Percentiles rank a stretch among this genome's conserved stretches.
Evolutionary conservation across 768 basidiomycete species (phyloP).

Genomic region (Leccinum obscurum): DNA sequence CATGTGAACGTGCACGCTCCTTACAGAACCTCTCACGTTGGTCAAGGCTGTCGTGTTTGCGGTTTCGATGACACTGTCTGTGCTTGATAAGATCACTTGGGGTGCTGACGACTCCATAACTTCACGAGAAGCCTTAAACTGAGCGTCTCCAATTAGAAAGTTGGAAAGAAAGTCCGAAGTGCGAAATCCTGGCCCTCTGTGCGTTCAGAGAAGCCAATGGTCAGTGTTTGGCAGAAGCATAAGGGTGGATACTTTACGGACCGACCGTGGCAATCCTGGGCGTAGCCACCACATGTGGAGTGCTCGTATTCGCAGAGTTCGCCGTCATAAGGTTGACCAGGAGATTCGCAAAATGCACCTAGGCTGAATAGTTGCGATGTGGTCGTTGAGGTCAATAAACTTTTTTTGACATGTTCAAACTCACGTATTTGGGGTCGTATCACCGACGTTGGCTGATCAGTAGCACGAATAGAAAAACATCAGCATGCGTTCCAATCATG

Average conservation of each 20-base stretch:
- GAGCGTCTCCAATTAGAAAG: conserved; percentile 64
- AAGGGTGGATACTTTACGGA: conserved; percentile 26
- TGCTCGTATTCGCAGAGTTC: conserved; percentile 66
- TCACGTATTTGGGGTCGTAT: conserved; percentile 78
- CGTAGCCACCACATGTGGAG: conserved; percentile 73
- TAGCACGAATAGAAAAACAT: not conserved
- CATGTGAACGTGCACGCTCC: conserved; percentile 68
- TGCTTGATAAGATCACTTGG: conserved; percentile 15
- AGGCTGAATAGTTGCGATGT: conserved; percentile 36
- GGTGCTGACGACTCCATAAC: conserved; percentile 50
- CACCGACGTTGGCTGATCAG: conserved; percentile 72
- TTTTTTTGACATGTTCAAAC: conserved; percentile 23
- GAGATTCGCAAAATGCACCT: conserved; percentile 77
- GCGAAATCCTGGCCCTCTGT: conserved; percentile 73
- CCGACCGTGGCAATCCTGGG: conserved; percentile 72
- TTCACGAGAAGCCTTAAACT: conserved; percentile 66
- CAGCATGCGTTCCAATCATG: not conserved
- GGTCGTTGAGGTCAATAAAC: not conserved
- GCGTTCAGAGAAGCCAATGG: not conserved
- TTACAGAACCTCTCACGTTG: conserved; percentile 58
- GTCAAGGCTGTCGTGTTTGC: conserved; percentile 33
- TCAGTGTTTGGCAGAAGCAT: not conserved
- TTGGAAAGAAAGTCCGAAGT: conserved; percentile 78
- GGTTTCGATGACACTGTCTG: conserved; percentile 21
- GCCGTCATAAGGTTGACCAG: conserved; percentile 67